Conservation (phyloP, 306 rosid species). For the Alnus rubra region DNA sequence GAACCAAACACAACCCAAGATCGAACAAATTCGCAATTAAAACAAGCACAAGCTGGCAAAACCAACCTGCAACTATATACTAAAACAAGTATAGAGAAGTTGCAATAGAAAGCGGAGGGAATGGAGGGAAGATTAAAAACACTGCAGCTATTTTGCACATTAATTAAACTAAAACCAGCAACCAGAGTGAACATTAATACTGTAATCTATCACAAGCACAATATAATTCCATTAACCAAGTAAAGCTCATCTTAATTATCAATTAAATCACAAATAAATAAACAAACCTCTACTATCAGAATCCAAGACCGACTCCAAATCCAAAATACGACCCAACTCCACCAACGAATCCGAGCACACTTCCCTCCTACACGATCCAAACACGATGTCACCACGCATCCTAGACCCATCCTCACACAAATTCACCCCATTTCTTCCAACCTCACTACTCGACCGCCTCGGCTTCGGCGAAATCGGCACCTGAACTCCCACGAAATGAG, state of each 20-base stretch:
- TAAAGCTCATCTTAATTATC: neutral
- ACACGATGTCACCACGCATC: conserved; percentile 44
- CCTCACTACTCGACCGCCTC: conserved; percentile 33
- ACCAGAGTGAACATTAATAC: neutral
- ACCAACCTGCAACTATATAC: neutral
- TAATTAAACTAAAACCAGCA: neutral
- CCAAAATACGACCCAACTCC: conserved; percentile 45
- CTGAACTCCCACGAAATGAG: conserved; percentile 83
- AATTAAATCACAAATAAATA: neutral
- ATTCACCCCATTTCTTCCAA: conserved; percentile 29
- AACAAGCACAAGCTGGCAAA: neutral
- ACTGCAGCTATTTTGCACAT: neutral
- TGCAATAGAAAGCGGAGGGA: neutral
- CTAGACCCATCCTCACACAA: conserved; percentile 31
- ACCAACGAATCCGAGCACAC: conserved; percentile 60
- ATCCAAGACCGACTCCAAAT: conserved; percentile 46
- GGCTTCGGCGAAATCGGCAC: conserved; percentile 46
- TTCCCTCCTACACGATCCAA: conserved; percentile 76
- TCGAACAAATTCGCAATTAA: neutral
- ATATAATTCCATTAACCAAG: neutral
- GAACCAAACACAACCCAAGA: neutral
- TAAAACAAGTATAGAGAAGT: neutral
- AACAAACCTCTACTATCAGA: conserved; percentile 61
- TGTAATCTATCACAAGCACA: neutral
- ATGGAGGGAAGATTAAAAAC: neutral